Evolutionary conservation across 805 yeast genomes (phyloP).

Genomic region (Starmerella riodocensis): DNA sequence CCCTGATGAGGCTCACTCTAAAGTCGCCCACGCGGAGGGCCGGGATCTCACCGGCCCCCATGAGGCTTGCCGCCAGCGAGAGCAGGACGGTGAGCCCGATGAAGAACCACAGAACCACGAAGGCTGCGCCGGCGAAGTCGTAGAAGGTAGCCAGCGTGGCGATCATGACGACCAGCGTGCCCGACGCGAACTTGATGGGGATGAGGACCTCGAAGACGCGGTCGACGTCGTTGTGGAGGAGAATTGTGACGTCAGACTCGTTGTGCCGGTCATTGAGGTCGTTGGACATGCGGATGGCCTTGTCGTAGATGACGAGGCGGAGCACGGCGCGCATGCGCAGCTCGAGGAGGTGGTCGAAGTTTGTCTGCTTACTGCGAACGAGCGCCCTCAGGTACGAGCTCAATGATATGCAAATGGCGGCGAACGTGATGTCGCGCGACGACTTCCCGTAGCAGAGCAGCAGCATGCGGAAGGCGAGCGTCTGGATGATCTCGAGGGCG

Average conservation of each 20-base stretch:
- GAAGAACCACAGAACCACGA: not conserved
- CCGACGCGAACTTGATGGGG: not conserved
- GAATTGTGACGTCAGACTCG: slow-evolving; percentile 1
- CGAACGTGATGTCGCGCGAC: not conserved
- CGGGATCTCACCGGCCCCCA: not conserved
- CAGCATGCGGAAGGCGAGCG: not conserved
- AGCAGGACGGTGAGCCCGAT: not conserved
- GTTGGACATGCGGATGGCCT: not conserved
- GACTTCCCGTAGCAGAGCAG: not conserved
- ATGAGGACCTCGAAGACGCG: not conserved
- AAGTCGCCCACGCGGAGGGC: slow-evolving; percentile 39
- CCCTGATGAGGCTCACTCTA: slow-evolving; percentile 63
- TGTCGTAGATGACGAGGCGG: slow-evolving; percentile 3
- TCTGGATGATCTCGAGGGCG: not conserved
- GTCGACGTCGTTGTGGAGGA: slow-evolving; percentile 4
- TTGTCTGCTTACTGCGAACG: not conserved
- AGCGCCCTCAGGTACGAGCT: not conserved
- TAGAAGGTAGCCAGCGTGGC: slow-evolving; percentile 3
- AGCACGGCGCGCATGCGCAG: slow-evolving; percentile 1
- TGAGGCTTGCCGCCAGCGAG: not conserved
- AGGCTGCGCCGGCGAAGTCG: slow-evolving; percentile 3
- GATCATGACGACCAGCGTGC: not conserved
- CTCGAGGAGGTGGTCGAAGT: not conserved
- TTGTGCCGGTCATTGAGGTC: not conserved
- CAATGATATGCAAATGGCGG: not conserved